These are phyloP conservation scores for Raddia distichophylla DNA, from an alignment of 176 grass and related monocot genomes.

Conservation along the genomic window DNA sequence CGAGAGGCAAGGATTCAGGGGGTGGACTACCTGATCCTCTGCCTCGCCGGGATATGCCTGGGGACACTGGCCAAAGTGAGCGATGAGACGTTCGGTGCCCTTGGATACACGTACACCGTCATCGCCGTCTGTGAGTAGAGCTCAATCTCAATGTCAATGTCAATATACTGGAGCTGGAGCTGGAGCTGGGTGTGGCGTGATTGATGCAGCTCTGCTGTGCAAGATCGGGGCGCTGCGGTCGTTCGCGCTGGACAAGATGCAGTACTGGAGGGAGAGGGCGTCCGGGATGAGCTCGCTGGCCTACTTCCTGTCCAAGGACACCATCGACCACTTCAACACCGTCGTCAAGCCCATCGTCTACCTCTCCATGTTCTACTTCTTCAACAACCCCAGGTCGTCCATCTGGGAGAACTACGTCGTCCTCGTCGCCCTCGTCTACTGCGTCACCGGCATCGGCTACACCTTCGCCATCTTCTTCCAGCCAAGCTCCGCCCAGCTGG, in stretches of 20 bases:
- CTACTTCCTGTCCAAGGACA: conserved; percentile 74
- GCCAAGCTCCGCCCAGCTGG: conserved; percentile 72
- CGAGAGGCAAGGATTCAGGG: conserved; percentile 72
- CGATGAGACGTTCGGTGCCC: conserved; percentile 70
- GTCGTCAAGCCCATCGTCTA: conserved; percentile 79
- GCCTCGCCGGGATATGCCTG: conserved; percentile 79
- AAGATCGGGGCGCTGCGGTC: conserved; percentile 80
- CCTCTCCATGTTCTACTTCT: conserved; percentile 91
- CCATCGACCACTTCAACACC: conserved; percentile 77
- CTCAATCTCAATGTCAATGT: too few species aligned
- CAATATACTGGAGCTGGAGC: too few species aligned
- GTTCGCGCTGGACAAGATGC: conserved; percentile 64
- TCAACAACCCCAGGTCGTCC: conserved; percentile 82
- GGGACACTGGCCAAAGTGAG: conserved; percentile 85
- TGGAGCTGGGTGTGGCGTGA: background rate
- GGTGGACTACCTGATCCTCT: conserved; percentile 72
- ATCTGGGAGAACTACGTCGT: conserved; percentile 71
- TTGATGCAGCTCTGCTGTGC: conserved; percentile 62
- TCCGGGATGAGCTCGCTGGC: conserved; percentile 79
- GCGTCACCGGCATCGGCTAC: conserved; percentile 76
- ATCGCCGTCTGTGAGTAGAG: conserved; percentile 82
- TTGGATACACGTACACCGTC: conserved; percentile 83
- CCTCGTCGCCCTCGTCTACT: conserved; percentile 59
- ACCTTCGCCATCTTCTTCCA: conserved; percentile 85
- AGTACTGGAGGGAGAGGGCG: conserved; percentile 80